Conservation (phyloP, 2,329 filamentous ascomycete species). For the Alternaria burnsii region DNA sequence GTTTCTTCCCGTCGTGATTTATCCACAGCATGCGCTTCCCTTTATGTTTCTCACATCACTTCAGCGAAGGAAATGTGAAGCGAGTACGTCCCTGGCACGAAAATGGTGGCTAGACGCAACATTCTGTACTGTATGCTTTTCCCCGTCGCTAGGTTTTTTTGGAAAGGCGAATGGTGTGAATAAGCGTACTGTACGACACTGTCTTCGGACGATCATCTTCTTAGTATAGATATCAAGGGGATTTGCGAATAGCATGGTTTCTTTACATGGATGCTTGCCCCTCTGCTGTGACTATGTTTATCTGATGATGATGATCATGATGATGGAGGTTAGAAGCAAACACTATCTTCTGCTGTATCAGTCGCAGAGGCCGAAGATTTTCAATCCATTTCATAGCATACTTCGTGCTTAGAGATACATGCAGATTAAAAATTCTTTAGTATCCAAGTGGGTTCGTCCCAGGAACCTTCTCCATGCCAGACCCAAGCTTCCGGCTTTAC, state of each 20-base stretch:
- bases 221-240: background rate
- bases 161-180: background rate
- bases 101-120: background rate
- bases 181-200: background rate
- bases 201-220: background rate
- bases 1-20: background rate
- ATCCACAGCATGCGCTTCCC: background rate
- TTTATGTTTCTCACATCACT: background rate
- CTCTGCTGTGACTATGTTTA: background rate
- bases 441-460: background rate
- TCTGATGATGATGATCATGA: background rate
- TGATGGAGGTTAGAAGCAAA: background rate
- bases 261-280: background rate
- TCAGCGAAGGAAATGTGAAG: background rate
- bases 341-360: background rate
- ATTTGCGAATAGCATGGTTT: slow-evolving; percentile 2
- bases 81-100: background rate
- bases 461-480: background rate
- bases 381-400: background rate
- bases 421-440: background rate
- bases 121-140: background rate
- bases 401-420: background rate
- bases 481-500: background rate
- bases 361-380: background rate
- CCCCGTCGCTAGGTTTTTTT: background rate